phyloP scores from a whole-genome alignment of 1,284 basidiomycete species.

The Ceratobasidium sp. region DNA sequence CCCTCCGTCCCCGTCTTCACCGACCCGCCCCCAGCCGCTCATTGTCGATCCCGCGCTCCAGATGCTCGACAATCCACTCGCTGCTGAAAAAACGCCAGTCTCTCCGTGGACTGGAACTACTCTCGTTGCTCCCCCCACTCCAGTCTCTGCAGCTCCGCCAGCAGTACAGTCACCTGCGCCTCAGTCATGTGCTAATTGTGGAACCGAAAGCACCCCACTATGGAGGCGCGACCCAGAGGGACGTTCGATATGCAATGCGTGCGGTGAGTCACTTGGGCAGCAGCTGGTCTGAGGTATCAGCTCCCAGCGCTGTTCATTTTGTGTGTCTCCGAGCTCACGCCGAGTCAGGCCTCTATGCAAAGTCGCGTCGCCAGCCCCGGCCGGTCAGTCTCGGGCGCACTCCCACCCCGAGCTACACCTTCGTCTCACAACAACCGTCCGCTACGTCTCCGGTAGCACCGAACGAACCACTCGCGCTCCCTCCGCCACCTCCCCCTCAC shows the following conservation, averaged over 20 bases:
- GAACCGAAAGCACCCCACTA: slow-evolving; percentile 76
- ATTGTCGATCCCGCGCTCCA: slow-evolving; percentile 42
- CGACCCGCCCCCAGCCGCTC: slow-evolving; percentile 25
- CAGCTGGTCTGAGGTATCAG: slow-evolving; percentile 44
- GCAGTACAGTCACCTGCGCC: neutral
- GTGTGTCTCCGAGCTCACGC: slow-evolving; percentile 19
- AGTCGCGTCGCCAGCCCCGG: slow-evolving; percentile 70
- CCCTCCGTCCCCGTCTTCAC: slow-evolving; percentile 24
- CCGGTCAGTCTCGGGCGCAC: slow-evolving; percentile 61
- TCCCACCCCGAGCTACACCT: slow-evolving; percentile 53
- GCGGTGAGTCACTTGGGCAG: slow-evolving; percentile 68
- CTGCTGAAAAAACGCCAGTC: slow-evolving; percentile 29
- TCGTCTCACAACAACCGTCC: slow-evolving; percentile 51
- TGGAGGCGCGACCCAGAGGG: slow-evolving; percentile 85
- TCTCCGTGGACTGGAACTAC: slow-evolving; percentile 38
- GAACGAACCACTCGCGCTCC: slow-evolving; percentile 40
- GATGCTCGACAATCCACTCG: slow-evolving; percentile 22
- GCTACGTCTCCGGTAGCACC: slow-evolving; percentile 39
- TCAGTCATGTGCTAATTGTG: slow-evolving; percentile 56
- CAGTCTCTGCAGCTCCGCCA: neutral
- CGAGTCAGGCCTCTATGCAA: slow-evolving; percentile 70
- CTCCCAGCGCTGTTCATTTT: slow-evolving; percentile 47
- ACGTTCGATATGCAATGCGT: slow-evolving; percentile 85
- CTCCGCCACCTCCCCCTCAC: slow-evolving; percentile 46
- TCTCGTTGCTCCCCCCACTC: slow-evolving; percentile 18